A percentile compares a stretch with the other conserved stretches of the same genome.
Conservation (phyloP, 2,329 filamentous ascomycete species). For the Aureobasidium zeae region DNA sequence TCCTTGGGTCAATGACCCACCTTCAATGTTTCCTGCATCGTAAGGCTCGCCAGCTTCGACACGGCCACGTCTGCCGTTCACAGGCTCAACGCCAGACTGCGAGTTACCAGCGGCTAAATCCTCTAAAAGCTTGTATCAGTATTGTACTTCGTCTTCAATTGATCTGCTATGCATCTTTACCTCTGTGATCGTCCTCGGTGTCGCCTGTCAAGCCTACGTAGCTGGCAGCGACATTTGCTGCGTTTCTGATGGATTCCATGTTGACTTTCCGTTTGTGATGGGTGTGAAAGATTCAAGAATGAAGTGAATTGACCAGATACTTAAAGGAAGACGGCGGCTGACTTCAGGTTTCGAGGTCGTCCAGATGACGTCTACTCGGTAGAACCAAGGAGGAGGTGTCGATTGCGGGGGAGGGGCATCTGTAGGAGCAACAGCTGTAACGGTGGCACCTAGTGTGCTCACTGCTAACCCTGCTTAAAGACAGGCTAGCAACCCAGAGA, state of each 20-base stretch:
- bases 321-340: neutral
- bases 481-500: no score
- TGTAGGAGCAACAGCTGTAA: no score
- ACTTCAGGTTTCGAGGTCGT: slow-evolving; percentile 11
- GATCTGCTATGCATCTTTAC: slow-evolving; percentile 1
- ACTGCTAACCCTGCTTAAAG: neutral
- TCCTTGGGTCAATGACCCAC: slow-evolving; percentile 28
- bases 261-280: neutral
- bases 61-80: slow-evolving; percentile 61
- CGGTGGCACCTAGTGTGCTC: neutral
- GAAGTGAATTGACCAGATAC: neutral
- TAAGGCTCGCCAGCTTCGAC: slow-evolving; percentile 63
- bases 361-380: slow-evolving; percentile 1
- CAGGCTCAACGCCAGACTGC: slow-evolving; percentile 51
- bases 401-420: neutral
- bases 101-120: slow-evolving; percentile 1
- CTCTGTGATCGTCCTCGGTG: slow-evolving; percentile 4
- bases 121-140: neutral
- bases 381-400: slow-evolving; percentile 4
- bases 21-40: slow-evolving; percentile 66
- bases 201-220: slow-evolving; percentile 5
- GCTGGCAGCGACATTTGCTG: slow-evolving; percentile 10
- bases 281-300: neutral
- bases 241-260: slow-evolving; percentile 15
- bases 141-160: no score